Conservation (phyloP, 768 basidiomycete species). For the Hygrocybe coccinea region DNA sequence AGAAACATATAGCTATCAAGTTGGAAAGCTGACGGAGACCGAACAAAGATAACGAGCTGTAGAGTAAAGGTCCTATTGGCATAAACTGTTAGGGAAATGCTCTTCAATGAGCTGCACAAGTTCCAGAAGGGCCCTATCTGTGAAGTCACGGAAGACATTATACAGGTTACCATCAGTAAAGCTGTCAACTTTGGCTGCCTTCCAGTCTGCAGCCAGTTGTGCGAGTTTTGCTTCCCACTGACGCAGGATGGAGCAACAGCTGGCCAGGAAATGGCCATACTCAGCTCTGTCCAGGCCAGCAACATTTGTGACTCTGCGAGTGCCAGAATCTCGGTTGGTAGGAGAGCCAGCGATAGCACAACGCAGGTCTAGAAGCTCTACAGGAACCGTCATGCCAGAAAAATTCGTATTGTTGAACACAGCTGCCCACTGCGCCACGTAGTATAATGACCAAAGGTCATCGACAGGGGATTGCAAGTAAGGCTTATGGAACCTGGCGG, state of each 20-base stretch:
- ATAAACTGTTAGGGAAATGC: neutral
- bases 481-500: neutral
- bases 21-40: no score
- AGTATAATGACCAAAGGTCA: constrained; percentile 13
- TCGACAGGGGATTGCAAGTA: constrained; percentile 14
- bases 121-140: constrained; percentile 2
- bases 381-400: neutral
- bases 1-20: neutral
- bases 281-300: neutral
- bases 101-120: constrained; percentile 3
- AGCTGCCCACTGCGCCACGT: constrained; percentile 14
- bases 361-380: neutral
- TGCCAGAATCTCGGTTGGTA: neutral
- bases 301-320: neutral
- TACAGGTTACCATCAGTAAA: neutral
- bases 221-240: neutral
- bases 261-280: constrained; percentile 1
- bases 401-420: constrained; percentile 7
- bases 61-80: neutral
- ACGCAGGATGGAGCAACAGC: constrained; percentile 1
- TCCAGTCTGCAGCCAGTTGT: neutral
- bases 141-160: neutral
- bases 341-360: neutral
- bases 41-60: no score
- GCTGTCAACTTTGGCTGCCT: constrained; percentile 1